Conservation (phyloP, 2,329 filamentous ascomycete species). For the Penicillium concentricum region DNA sequence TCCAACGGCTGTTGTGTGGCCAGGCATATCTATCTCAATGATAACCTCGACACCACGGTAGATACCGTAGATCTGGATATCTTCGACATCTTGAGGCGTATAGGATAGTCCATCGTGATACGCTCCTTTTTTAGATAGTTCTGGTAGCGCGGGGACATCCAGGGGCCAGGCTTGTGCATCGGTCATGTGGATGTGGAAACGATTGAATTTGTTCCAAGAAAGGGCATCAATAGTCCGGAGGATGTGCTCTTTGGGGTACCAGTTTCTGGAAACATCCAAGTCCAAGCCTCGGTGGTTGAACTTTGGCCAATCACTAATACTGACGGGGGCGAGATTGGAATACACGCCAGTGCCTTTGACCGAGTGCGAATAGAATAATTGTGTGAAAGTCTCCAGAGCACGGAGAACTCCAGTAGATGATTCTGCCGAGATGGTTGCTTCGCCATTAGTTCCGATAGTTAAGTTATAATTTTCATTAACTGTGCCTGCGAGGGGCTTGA, state of each 20-base stretch:
- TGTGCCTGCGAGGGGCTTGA: neutral
- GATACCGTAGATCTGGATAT: neutral
- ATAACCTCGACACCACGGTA: neutral
- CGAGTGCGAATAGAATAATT: neutral
- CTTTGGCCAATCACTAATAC: neutral
- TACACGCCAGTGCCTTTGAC: neutral
- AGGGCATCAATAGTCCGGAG: neutral
- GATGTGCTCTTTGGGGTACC: neutral
- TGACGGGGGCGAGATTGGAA: neutral
- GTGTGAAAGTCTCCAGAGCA: neutral
- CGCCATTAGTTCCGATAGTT: neutral
- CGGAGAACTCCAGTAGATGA: neutral
- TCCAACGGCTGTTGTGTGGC: neutral
- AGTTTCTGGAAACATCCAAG: neutral
- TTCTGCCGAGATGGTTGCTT: neutral
- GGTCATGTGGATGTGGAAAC: neutral
- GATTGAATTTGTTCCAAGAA: neutral
- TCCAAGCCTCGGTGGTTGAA: neutral
- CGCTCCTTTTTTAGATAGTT: neutral
- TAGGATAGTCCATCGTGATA: neutral
- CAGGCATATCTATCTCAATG: neutral
- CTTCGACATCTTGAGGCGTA: neutral
- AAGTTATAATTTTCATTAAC: neutral
- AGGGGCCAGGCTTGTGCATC: neutral
- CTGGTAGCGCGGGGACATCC: neutral